Evolutionary conservation across 1,139 yeast genomes (phyloP).

Genomic region (Pichia inconspicua): DNA sequence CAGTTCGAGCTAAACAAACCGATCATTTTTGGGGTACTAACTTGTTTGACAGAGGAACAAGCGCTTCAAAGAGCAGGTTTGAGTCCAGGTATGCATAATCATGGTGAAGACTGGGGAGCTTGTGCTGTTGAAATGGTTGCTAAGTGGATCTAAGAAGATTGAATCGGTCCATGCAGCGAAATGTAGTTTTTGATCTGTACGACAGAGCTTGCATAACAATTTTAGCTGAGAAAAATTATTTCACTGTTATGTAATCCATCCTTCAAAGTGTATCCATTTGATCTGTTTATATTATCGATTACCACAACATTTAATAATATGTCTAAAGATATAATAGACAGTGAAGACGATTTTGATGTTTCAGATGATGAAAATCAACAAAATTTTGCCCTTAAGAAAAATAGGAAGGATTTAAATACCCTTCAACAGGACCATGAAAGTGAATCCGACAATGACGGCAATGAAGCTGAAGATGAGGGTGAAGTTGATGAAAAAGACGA

Average conservation of each 20-base stretch:
- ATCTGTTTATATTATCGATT: background rate
- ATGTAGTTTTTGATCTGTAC: too few species aligned
- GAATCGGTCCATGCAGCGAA: too few species aligned
- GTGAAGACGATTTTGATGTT: conserved; percentile 8
- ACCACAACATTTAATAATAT: background rate
- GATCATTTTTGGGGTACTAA: conserved; percentile 85
- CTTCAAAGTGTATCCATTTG: too few species aligned
- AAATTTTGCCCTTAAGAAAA: conserved; percentile 1
- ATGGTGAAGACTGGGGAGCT: conserved; percentile 97
- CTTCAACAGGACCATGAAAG: conserved; percentile 6
- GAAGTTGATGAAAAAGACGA: conserved; percentile 12
- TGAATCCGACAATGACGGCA: conserved; percentile 7
- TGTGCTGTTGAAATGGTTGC: conserved; percentile 96
- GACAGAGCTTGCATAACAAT: background rate
- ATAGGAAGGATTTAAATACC: background rate
- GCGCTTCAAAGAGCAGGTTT: conserved; percentile 93
- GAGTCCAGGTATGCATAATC: conserved; percentile 77
- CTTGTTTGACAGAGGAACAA: conserved; percentile 90
- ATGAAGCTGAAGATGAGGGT: conserved; percentile 4
- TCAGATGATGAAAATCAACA: conserved; percentile 8
- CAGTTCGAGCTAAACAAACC: conserved; percentile 70
- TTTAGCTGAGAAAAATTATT: too few species aligned
- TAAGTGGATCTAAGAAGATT: conserved; percentile 34
- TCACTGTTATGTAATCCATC: too few species aligned
- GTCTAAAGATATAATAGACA: background rate